Conservation (phyloP, 2,329 filamentous ascomycete genomes). For the Sporothrix schenckii region DNA sequence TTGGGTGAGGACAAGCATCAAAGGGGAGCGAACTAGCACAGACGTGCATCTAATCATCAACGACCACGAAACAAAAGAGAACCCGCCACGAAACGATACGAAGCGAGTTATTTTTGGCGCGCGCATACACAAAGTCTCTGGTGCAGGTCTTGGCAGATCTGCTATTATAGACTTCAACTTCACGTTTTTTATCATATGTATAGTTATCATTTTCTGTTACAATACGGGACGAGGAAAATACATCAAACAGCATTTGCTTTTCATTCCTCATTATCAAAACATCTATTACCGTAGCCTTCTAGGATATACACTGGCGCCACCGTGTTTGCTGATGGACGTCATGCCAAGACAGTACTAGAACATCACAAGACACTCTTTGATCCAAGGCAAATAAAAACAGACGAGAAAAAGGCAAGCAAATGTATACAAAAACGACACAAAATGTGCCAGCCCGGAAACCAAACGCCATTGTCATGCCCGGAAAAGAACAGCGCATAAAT, state of each 20-base stretch:
- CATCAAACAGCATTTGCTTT: constrained; percentile 14
- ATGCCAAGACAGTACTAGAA: not conserved
- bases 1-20: too few species aligned
- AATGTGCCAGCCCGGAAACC: not conserved
- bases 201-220: constrained; percentile 19
- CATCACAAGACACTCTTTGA: not conserved
- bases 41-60: not conserved
- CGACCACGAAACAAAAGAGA: not conserved
- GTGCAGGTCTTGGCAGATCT: not conserved
- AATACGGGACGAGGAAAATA: constrained; percentile 16
- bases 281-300: not conserved
- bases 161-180: too few species aligned
- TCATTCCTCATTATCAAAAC: constrained; percentile 10
- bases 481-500: constrained; percentile 6
- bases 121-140: not conserved
- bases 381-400: not conserved
- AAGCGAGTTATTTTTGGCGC: constrained; percentile 16
- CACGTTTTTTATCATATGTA: constrained; percentile 10
- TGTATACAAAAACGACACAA: not conserved
- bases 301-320: too few species aligned
- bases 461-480: constrained; percentile 28
- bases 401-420: not conserved
- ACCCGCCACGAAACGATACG: constrained; percentile 7
- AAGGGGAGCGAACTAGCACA: not conserved
- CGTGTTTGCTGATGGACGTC: not conserved